Base-by-base conservation (phyloP, 139 green algal species). In the Chlorokybus atmophyticus region DNA sequence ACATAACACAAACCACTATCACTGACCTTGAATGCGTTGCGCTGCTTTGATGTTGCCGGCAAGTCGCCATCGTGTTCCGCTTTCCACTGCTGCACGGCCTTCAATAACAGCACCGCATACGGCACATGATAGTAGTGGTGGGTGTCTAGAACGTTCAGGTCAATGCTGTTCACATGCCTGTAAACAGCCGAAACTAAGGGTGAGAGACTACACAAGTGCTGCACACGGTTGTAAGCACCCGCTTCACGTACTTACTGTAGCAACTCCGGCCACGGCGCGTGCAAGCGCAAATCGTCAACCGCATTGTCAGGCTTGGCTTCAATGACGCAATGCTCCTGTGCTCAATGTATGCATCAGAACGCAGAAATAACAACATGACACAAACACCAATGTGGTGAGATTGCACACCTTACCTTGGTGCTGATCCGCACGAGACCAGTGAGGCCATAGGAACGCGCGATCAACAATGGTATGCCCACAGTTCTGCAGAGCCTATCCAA, bases 301-400 rank as follows among this genome's bases (percentile, higher is more conserved):
- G 62, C 51, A 29, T 76, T 87, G 62, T 97, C 89, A 8, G 87
- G 89, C 54, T 93, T 95, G 10, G 79, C 82, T 55, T 97, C 89
- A 2, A 96, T 66, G 0, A 97, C 75, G 5, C 30, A 48, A 49
- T 88, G 78, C 74, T 97, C 88, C 49, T 57, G 70, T 79, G n/a
- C 69, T 56, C 74, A 28, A 38, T 56, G 19, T 28, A 7, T 29
- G 42, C 42, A 88, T 75, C 59, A 81, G 4, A 28, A 32, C 5
- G 29, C 29, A 63, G 29, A 52, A 17, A 21, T 65, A 25, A 64
- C 32, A 28, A 14, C 5, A 57, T 30, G 3, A 51, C 49, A 2
- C 2, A 42, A 14, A 44, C 14, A 44, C 35, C 10, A 21, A 44
- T 44, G 35, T 44, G 10, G 14, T 5, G 10, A 44, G 35, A 10